Conservation (phyloP, 2,329 filamentous ascomycete species). For the Fusarium nodosum region DNA sequence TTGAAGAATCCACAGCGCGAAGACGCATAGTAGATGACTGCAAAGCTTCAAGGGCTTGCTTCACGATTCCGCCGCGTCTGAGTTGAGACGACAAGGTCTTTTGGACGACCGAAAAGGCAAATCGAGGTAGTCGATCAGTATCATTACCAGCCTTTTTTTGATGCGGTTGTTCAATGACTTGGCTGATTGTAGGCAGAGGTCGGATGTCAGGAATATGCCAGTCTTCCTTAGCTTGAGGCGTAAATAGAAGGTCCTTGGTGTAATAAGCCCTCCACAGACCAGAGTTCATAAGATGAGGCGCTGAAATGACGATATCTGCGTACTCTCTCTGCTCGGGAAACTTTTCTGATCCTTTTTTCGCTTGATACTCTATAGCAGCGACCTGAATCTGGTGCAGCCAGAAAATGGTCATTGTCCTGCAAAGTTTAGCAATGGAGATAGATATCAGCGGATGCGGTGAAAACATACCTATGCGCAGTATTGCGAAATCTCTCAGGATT, state of each 20-base stretch:
- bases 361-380: slow-evolving; percentile 48
- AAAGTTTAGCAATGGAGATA: fast-evolving
- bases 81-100: slow-evolving; percentile 39
- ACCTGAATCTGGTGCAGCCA: slow-evolving; percentile 55
- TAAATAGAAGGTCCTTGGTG: slow-evolving; percentile 53
- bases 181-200: slow-evolving; percentile 45
- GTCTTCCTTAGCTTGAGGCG: slow-evolving; percentile 45
- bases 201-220: slow-evolving; percentile 53
- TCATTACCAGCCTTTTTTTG: not conserved
- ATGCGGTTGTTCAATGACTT: not conserved
- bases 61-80: slow-evolving; percentile 46
- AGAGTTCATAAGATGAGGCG: slow-evolving; percentile 50
- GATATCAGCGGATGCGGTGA: fast-evolving
- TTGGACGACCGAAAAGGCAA: slow-evolving; percentile 52
- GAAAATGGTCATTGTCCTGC: slow-evolving; percentile 53
- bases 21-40: slow-evolving; percentile 47
- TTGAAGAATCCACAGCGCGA: slow-evolving; percentile 23
- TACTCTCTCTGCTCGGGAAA: slow-evolving; percentile 44
- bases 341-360: slow-evolving; percentile 9
- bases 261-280: slow-evolving; percentile 53
- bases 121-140: slow-evolving; percentile 46
- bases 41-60: slow-evolving; percentile 45
- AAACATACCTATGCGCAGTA: slow-evolving; percentile 51
- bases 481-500: slow-evolving; percentile 53
- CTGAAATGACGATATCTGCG: slow-evolving; percentile 43